A percentile compares a stretch with the other conserved stretches of the same genome.
phyloP scores from a whole-genome alignment of 2,329 filamentous ascomycete species.

The Sarocladiaceae sp. region DNA sequence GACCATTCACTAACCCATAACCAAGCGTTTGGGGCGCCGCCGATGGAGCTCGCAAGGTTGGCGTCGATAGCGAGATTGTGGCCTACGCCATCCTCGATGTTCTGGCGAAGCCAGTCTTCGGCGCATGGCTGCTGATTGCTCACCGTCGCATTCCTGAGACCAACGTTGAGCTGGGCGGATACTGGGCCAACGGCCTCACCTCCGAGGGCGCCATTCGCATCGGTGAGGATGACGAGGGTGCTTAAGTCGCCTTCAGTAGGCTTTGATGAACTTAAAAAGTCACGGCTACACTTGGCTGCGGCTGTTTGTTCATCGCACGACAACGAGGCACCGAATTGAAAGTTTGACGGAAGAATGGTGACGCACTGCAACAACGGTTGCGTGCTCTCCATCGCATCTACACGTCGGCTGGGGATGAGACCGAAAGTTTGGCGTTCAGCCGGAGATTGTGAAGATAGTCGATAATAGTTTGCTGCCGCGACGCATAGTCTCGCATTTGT shows the following conservation, averaged over 20 bases:
- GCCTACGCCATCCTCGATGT: constrained; percentile 25
- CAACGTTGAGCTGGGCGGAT: constrained; percentile 30
- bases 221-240: constrained; percentile 11
- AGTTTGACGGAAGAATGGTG: too few species aligned
- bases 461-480: too few species aligned
- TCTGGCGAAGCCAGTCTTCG: constrained; percentile 23
- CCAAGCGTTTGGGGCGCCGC: constrained; percentile 23
- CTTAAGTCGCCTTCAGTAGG: too few species aligned
- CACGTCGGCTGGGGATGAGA: too few species aligned
- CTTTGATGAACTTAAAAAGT: background rate
- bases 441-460: too few species aligned
- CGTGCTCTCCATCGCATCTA: too few species aligned
- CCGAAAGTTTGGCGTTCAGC: too few species aligned
- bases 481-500: too few species aligned
- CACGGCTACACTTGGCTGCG: too few species aligned
- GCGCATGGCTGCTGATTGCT: constrained; percentile 26
- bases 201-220: constrained; percentile 29
- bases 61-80: constrained; percentile 23
- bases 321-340: too few species aligned
- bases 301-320: too few species aligned
- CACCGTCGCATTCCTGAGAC: constrained; percentile 29
- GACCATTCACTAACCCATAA: constrained; percentile 2
- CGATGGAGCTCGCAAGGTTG: constrained; percentile 18
- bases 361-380: too few species aligned
- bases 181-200: constrained; percentile 30